Conservation (phyloP, 257 asterid species). For the Leptodermis oblonga region DNA sequence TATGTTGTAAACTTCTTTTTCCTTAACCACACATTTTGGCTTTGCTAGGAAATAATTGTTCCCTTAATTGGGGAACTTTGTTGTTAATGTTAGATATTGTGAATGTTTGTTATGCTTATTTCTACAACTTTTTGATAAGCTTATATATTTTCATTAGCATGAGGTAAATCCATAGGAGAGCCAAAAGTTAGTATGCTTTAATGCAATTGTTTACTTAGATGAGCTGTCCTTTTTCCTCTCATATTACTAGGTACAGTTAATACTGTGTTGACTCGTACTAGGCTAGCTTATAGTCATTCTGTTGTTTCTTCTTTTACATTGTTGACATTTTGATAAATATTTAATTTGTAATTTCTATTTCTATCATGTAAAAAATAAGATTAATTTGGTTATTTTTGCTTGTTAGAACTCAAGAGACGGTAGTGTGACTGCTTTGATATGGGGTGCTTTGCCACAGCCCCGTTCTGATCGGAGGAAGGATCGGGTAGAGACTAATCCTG, state of each 20-base stretch:
- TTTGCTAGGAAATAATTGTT: too few species aligned
- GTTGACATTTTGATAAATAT: slow-evolving; percentile 3
- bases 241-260: not conserved
- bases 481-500: slow-evolving; percentile 98
- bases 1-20: not conserved
- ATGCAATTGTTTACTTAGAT: not conserved
- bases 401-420: slow-evolving; percentile 69
- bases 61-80: too few species aligned
- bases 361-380: not conserved
- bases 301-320: not conserved
- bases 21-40: too few species aligned
- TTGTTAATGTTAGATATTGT: too few species aligned
- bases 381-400: slow-evolving; percentile 16
- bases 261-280: not conserved
- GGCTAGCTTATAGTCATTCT: not conserved
- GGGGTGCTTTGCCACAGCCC: slow-evolving; percentile 99
- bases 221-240: not conserved
- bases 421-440: slow-evolving; percentile 68
- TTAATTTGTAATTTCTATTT: not conserved
- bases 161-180: not conserved
- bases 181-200: not conserved
- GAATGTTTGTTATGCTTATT: not conserved
- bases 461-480: slow-evolving; percentile 94
- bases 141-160: not conserved
- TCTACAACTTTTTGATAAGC: not conserved